Evolutionary conservation across 2,329 filamentous ascomycete species (phyloP).

Genomic region (Aspergillus fischeri): DNA sequence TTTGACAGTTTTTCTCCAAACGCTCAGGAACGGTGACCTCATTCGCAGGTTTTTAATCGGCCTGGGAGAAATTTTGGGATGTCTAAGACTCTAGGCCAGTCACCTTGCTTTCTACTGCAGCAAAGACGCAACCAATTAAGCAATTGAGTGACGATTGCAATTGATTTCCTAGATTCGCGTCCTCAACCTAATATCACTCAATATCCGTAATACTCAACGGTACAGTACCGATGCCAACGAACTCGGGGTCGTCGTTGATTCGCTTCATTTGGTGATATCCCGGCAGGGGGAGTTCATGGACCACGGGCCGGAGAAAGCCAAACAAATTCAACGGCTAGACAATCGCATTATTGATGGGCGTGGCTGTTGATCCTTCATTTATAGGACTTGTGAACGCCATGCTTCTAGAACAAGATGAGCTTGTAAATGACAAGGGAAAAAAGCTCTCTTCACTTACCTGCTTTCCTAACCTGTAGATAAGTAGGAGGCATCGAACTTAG

Average conservation of each 20-base stretch:
- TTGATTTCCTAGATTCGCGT: neutral
- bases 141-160: neutral
- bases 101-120: neutral
- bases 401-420: neutral
- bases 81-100: neutral
- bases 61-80: neutral
- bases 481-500: neutral
- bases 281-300: neutral
- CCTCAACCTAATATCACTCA: neutral
- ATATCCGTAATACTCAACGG: neutral
- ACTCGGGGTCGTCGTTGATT: neutral
- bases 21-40: neutral
- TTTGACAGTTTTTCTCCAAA: neutral
- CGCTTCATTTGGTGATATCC: neutral
- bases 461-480: neutral
- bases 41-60: neutral
- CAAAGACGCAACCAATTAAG: neutral
- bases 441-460: neutral
- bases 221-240: neutral
- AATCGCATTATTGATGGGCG: neutral
- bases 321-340: neutral
- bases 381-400: neutral
- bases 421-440: neutral
- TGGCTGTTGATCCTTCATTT: neutral
- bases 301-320: neutral